Evolutionary conservation across 2,329 filamentous ascomycete species (phyloP).

Genomic region (Leptographium wingfieldii): DNA sequence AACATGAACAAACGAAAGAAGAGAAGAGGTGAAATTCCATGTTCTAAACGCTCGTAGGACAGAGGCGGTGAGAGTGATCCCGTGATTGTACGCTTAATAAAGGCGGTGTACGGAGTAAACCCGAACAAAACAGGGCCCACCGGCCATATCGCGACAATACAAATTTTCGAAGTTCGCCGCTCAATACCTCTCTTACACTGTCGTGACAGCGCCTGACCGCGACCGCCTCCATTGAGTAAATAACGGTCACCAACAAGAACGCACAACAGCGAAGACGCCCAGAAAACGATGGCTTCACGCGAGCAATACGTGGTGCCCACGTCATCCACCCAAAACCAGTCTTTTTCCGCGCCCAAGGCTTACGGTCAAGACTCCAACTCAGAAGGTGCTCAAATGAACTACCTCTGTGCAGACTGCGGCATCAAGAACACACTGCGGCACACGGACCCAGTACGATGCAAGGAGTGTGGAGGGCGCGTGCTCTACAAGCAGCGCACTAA

Average conservation of each 20-base stretch:
- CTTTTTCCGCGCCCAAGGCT: conserved; percentile 17
- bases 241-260: not conserved
- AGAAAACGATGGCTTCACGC: conserved; percentile 38
- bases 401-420: conserved; percentile 77
- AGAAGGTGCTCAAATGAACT: conserved; percentile 44
- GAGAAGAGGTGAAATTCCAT: too few relatives aligned
- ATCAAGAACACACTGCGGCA: conserved; percentile 62
- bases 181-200: too few relatives aligned
- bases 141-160: too few relatives aligned
- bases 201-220: too few relatives aligned
- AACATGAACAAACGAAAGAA: too few relatives aligned
- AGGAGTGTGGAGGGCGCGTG: conserved; percentile 88
- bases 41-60: too few relatives aligned
- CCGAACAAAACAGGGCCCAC: too few relatives aligned
- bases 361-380: conserved; percentile 23
- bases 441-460: conserved; percentile 73
- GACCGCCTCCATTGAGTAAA: too few relatives aligned
- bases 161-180: too few relatives aligned
- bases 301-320: conserved; percentile 68
- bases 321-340: conserved; percentile 27
- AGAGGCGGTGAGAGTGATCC: too few relatives aligned
- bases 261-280: not conserved
- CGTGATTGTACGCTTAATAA: too few relatives aligned
- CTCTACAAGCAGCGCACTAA: conserved; percentile 97
- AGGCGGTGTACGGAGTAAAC: too few relatives aligned